These are phyloP conservation scores for Vitis hybrid DNA, from an alignment of 177 flowering plant species.

Conservation along the genomic window DNA sequence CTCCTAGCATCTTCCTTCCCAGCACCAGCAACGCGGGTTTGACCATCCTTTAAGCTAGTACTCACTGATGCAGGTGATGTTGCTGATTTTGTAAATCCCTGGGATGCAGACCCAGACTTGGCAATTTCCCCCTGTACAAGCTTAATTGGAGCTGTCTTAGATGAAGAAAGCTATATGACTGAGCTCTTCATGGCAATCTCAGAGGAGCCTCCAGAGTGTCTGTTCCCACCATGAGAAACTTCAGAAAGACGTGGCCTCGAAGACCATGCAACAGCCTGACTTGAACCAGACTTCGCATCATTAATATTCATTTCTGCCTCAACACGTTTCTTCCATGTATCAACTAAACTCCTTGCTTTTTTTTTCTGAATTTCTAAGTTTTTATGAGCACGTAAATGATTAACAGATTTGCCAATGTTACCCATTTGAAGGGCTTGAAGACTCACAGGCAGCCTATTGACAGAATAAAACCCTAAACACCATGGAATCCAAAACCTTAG, in stretches of 20 bases:
- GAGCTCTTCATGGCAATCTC: conserved; percentile 63
- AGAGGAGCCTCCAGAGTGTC: conserved; percentile 44
- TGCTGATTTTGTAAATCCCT: conserved; percentile 39
- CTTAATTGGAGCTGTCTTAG: conserved; percentile 47
- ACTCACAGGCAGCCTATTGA: too few relatives aligned
- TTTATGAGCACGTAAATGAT: too few relatives aligned
- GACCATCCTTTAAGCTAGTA: conserved; percentile 41
- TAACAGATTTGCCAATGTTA: too few relatives aligned
- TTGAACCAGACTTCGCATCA: conserved; percentile 75
- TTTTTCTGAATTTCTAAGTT: conserved; percentile 11
- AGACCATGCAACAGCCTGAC: conserved; percentile 60
- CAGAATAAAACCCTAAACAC: too few relatives aligned
- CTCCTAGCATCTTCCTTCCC: conserved; percentile 75
- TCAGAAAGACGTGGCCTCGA: conserved; percentile 58
- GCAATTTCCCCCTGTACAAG: conserved; percentile 44
- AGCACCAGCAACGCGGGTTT: conserved; percentile 25
- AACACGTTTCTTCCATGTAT: conserved; percentile 97
- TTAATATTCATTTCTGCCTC: conserved; percentile 82
- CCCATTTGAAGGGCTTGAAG: too few relatives aligned
- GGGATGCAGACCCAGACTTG: conserved; percentile 44
- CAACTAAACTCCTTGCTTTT: conserved; percentile 87
- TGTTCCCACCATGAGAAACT: conserved; percentile 55
- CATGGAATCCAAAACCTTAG: too few relatives aligned
- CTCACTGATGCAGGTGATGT: conserved; percentile 35
- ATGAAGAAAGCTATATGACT: conserved; percentile 47